Percentiles rank a stretch among this genome's conserved stretches.
Evolutionary conservation across 2,329 filamentous ascomycete species (phyloP).

Genomic region (Stagonosporopsis chrysanthemi): DNA sequence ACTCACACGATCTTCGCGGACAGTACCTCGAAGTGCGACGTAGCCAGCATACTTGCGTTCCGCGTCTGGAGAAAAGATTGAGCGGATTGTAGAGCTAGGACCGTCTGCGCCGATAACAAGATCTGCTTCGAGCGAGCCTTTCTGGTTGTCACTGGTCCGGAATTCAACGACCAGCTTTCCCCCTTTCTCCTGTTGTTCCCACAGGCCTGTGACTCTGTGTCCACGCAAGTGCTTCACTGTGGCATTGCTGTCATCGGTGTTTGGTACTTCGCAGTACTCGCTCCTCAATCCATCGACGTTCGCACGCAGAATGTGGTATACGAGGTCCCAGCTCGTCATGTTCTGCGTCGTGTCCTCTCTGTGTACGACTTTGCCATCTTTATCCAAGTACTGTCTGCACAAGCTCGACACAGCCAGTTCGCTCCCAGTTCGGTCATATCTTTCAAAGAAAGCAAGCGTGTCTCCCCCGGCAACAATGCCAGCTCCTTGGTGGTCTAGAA

Average conservation of each 20-base stretch:
- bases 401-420: constrained; percentile 36
- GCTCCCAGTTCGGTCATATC: constrained; percentile 35
- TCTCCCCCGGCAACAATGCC: constrained; percentile 45
- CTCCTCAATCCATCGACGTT: constrained; percentile 43
- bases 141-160: constrained; percentile 24
- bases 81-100: constrained; percentile 41
- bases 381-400: constrained; percentile 38
- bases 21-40: constrained; percentile 43
- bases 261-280: constrained; percentile 35
- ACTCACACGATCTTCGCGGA: constrained; percentile 35
- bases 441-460: constrained; percentile 40
- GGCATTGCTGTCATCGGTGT: constrained; percentile 17
- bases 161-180: constrained; percentile 30
- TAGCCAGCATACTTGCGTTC: constrained; percentile 44
- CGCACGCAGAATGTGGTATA: constrained; percentile 42
- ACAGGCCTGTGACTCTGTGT: constrained; percentile 33
- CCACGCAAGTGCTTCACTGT: constrained; percentile 36
- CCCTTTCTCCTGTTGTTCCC: constrained; percentile 25
- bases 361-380: constrained; percentile 39
- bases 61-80: constrained; percentile 28
- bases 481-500: constrained; percentile 45
- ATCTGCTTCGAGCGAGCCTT: constrained; percentile 33
- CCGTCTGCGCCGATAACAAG: constrained; percentile 44
- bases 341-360: constrained; percentile 42
- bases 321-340: constrained; percentile 49